A percentile compares a stretch with the other conserved stretches of the same genome.
These are phyloP conservation scores for Adansonia rubrostipa DNA, from an alignment of 441 rosid species.

Conservation along the genomic window DNA sequence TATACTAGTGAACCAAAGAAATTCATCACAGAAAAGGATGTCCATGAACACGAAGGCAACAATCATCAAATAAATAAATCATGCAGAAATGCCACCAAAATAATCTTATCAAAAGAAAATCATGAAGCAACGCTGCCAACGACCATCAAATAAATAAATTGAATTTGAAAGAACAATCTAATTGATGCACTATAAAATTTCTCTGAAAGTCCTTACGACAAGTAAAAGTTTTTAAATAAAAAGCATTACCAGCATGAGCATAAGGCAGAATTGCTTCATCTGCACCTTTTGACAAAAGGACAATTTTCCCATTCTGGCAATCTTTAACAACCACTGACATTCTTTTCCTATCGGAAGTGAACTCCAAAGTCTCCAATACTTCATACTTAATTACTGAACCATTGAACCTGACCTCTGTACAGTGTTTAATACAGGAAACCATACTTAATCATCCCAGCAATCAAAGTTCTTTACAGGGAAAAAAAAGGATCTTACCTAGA, in stretches of 20 bases:
- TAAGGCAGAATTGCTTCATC: conserved; percentile 95
- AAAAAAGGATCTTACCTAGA: conserved; percentile 63
- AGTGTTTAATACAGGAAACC: conserved; percentile 32
- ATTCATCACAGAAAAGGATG: neutral
- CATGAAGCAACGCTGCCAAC: conserved; percentile 11
- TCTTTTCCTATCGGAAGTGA: conserved; percentile 98
- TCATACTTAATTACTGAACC: conserved; percentile 66
- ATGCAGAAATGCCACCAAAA: neutral
- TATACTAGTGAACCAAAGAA: neutral
- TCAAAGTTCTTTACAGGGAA: conserved; percentile 27
- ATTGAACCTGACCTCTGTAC: conserved; percentile 80
- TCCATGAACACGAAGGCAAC: neutral
- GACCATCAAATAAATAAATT: conserved; percentile 1
- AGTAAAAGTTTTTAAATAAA: conserved; percentile 31
- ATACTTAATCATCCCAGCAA: conserved; percentile 23
- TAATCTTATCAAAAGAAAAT: neutral
- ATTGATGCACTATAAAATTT: conserved; percentile 13
- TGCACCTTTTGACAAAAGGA: conserved; percentile 94
- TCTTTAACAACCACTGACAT: conserved; percentile 95
- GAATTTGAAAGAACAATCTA: neutral
- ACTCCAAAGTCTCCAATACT: conserved; percentile 88
- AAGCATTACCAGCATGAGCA: conserved; percentile 67
- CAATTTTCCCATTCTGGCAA: conserved; percentile 71
- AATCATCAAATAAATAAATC: conserved; percentile 20
- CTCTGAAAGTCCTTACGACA: neutral